These are phyloP conservation scores for Aspergillus baeticus DNA, from an alignment of 495 filamentous ascomycete genomes.

Conservation along the genomic window DNA sequence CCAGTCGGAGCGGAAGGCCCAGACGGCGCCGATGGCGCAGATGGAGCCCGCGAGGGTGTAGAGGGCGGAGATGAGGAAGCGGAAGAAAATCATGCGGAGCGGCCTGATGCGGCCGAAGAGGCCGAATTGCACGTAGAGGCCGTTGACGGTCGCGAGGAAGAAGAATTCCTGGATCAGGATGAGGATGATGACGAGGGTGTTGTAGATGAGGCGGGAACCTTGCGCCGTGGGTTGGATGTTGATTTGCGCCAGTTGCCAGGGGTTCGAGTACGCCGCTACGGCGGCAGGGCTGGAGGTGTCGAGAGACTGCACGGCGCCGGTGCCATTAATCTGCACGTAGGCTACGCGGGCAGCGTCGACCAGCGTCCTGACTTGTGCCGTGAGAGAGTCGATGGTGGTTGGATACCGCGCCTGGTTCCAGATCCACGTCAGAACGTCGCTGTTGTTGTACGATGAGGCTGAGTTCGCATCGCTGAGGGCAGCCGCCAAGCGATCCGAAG, in stretches of 20 bases:
- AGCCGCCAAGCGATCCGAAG: slow-evolving; percentile 33
- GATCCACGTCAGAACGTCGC: slow-evolving; percentile 39
- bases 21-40: slow-evolving; percentile 45
- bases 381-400: slow-evolving; percentile 38
- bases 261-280: slow-evolving; percentile 37
- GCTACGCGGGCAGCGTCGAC: slow-evolving; percentile 32
- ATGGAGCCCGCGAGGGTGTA: slow-evolving; percentile 49
- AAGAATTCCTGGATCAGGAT: slow-evolving; percentile 55
- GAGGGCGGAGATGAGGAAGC: slow-evolving; percentile 33
- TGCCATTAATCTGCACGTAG: slow-evolving; percentile 34
- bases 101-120: slow-evolving; percentile 37
- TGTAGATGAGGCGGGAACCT: slow-evolving; percentile 50
- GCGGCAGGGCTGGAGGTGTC: slow-evolving; percentile 29
- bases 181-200: slow-evolving; percentile 49
- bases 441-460: slow-evolving; percentile 36
- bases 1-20: slow-evolving; percentile 51
- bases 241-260: slow-evolving; percentile 35
- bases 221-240: slow-evolving; percentile 49
- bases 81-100: slow-evolving; percentile 41
- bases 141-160: slow-evolving; percentile 44
- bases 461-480: slow-evolving; percentile 32
- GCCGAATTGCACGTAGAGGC: slow-evolving; percentile 42
- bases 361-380: slow-evolving; percentile 26
- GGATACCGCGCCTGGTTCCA: slow-evolving; percentile 55
- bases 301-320: slow-evolving; percentile 23